Conservation (phyloP, 148 eudicot genomes). For the Nepenthes gracilis region DNA sequence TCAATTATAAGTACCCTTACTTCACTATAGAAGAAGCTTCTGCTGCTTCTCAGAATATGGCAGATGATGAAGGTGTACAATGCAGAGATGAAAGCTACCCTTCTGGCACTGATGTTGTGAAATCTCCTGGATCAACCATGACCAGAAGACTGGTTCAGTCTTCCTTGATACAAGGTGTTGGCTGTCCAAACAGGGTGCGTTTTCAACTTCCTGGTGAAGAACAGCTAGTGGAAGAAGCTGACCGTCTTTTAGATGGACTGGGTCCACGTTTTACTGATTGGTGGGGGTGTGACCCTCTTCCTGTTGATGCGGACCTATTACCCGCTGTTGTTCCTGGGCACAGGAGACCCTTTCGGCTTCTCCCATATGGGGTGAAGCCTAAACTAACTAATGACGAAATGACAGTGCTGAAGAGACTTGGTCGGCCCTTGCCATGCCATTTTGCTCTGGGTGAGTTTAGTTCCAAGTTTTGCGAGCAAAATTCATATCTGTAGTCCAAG, state of each 20-base stretch:
- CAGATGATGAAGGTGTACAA: slow-evolving; percentile 16
- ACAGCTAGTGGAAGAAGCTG: slow-evolving; percentile 75
- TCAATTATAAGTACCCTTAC: slow-evolving; percentile 79
- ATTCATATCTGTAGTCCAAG: not conserved
- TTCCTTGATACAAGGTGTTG: slow-evolving; percentile 76
- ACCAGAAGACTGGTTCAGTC: slow-evolving; percentile 22
- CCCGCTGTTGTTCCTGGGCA: slow-evolving; percentile 81
- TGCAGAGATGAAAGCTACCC: slow-evolving; percentile 14
- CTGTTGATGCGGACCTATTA: slow-evolving; percentile 93
- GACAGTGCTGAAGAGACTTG: slow-evolving; percentile 81
- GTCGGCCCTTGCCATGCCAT: slow-evolving; percentile 88
- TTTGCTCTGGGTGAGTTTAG: slow-evolving; percentile 67
- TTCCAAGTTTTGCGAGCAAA: not conserved
- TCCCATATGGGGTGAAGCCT: slow-evolving; percentile 83
- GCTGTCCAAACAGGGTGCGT: slow-evolving; percentile 60
- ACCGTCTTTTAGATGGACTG: slow-evolving; percentile 65
- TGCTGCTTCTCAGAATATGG: slow-evolving; percentile 18
- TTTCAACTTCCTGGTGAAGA: slow-evolving; percentile 82
- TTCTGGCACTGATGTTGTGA: slow-evolving; percentile 14
- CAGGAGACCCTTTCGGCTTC: slow-evolving; percentile 82
- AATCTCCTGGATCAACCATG: slow-evolving; percentile 17
- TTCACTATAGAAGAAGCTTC: slow-evolving; percentile 38
- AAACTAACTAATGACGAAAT: slow-evolving; percentile 86
- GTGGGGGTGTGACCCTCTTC: slow-evolving; percentile 95
- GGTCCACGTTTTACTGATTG: slow-evolving; percentile 94